phyloP scores from a whole-genome alignment of 495 filamentous ascomycete genomes.

The Xylaria longipes region DNA sequence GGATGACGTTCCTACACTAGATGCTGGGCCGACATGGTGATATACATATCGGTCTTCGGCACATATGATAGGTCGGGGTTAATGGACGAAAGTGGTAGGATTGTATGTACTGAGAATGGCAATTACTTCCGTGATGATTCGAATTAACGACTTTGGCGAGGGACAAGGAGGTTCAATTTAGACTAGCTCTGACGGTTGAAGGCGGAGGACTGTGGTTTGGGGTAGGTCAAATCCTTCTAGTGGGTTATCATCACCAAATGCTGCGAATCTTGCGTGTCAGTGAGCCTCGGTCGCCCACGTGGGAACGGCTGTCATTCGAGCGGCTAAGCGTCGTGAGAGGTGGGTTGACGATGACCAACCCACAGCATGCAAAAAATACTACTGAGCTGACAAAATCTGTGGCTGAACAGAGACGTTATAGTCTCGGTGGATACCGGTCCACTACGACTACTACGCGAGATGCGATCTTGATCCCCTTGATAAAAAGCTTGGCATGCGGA shows the following conservation, averaged over 20 bases:
- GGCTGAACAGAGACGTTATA: conserved; percentile 18
- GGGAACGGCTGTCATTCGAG: not conserved
- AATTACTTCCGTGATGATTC: not conserved
- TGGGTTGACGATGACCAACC: not conserved
- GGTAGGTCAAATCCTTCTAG: not conserved
- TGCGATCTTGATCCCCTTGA: conserved; percentile 21
- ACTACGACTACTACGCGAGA: conserved; percentile 22
- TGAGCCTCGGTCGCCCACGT: conserved; percentile 11
- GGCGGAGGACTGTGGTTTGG: not conserved
- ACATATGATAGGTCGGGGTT: conserved; percentile 4
- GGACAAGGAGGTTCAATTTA: not conserved
- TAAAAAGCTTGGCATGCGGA: conserved; percentile 26
- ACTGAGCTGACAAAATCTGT: conserved; percentile 11
- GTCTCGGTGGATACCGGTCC: not conserved
- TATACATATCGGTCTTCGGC: conserved; percentile 6
- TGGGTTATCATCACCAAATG: not conserved
- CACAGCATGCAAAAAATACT: conserved; percentile 1
- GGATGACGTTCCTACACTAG: conserved; percentile 12
- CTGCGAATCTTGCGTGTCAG: conserved; percentile 1
- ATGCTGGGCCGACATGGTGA: not conserved
- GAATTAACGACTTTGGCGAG: not conserved
- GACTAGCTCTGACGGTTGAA: not conserved
- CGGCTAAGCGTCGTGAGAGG: not conserved
- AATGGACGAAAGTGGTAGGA: not conserved
- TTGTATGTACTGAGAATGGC: conserved; percentile 10